phyloP scores from a whole-genome alignment of 179 eudicot species.

The Beta corolliflora region DNA sequence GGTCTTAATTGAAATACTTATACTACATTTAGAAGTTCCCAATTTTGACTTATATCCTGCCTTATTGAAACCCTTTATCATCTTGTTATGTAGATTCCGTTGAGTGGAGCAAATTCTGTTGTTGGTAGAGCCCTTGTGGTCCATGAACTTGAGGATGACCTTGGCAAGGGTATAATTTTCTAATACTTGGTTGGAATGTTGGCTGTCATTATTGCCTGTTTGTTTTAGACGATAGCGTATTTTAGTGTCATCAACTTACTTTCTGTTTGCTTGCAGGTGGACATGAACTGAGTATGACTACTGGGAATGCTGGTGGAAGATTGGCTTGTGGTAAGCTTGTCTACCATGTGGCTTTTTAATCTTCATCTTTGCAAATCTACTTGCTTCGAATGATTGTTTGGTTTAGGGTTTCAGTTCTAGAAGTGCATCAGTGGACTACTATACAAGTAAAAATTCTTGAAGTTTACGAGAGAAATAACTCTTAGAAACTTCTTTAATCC shows the following conservation, averaged over 20 bases:
- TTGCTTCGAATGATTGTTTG: neutral
- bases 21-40: neutral
- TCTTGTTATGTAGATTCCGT: constrained; percentile 59
- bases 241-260: neutral
- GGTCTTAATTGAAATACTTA: constrained; percentile 40
- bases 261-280: constrained; percentile 58
- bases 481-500: neutral
- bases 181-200: neutral
- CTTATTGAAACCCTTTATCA: neutral
- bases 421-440: neutral
- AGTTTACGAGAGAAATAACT: neutral
- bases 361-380: neutral
- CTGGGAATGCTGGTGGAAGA: constrained; percentile 98
- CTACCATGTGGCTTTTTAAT: neutral
- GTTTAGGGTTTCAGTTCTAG: neutral
- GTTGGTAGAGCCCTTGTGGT: constrained; percentile 93
- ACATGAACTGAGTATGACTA: constrained; percentile 83
- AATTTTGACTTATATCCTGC: neutral
- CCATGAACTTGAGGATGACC: constrained; percentile 94
- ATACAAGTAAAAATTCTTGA: neutral
- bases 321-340: constrained; percentile 81
- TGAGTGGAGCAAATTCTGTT: constrained; percentile 82
- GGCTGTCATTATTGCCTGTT: neutral
- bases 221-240: neutral
- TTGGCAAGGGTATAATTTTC: constrained; percentile 77